A percentile compares a stretch with the other conserved stretches of the same genome.
Conservation (phyloP, 768 basidiomycete species). For the Mycena vulgaris region DNA sequence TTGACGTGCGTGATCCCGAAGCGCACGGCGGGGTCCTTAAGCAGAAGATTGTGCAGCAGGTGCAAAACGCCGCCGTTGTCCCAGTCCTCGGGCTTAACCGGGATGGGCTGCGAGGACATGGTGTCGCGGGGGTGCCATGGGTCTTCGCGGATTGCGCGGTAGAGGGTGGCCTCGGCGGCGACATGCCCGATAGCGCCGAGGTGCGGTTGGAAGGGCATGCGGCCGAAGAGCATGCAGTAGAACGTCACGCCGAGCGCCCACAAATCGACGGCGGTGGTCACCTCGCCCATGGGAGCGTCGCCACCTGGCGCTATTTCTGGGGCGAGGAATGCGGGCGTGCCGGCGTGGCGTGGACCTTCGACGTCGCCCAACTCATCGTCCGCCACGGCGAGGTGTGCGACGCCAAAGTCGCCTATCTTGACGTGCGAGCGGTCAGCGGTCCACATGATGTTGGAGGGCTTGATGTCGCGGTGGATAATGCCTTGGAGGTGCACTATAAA, state of each 20-base stretch:
- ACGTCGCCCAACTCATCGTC: constrained; percentile 78
- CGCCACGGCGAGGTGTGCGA: constrained; percentile 91
- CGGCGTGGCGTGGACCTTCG: constrained; percentile 87
- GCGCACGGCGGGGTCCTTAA: constrained; percentile 16
- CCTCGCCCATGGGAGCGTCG: constrained; percentile 52
- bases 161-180: constrained; percentile 23
- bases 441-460: constrained; percentile 97
- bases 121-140: constrained; percentile 2
- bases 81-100: constrained; percentile 8
- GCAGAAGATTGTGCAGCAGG: constrained; percentile 17
- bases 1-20: constrained; percentile 24
- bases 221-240: constrained; percentile 94
- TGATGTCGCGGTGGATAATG: constrained; percentile 99
- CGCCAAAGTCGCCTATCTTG: constrained; percentile 99
- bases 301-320: constrained; percentile 83
- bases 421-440: constrained; percentile 88
- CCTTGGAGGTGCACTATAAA: constrained; percentile 94
- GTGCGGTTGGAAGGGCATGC: constrained; percentile 75
- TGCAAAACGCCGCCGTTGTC: constrained; percentile 14
- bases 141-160: constrained; percentile 31
- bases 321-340: constrained; percentile 96
- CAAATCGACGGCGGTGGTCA: constrained; percentile 95
- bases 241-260: constrained; percentile 98
- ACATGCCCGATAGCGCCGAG: constrained; percentile 3
- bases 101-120: constrained; percentile 19